Evolutionary conservation across 768 basidiomycete species (phyloP).

Genomic region (Hemileccinum impolitum): DNA sequence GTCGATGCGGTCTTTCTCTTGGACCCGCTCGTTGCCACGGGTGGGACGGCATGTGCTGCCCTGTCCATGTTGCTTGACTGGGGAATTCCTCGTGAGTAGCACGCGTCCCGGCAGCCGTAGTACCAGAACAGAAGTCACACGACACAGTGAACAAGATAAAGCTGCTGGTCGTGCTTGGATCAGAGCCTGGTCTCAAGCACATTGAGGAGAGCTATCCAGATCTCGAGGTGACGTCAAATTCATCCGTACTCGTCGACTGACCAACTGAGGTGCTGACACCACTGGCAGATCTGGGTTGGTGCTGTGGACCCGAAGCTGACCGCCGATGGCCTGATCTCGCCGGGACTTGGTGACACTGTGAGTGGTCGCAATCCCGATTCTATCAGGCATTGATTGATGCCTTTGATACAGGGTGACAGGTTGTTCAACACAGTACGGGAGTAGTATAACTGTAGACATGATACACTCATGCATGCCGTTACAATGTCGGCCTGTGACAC

Average conservation of each 20-base stretch:
- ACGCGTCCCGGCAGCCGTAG: neutral
- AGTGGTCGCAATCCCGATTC: slow-evolving; percentile 25
- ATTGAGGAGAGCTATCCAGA: slow-evolving; percentile 69
- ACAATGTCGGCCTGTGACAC: slow-evolving; percentile 18
- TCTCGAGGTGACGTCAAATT: slow-evolving; percentile 56
- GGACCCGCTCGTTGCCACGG: slow-evolving; percentile 93
- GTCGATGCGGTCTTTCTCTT: slow-evolving; percentile 85
- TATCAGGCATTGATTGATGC: neutral
- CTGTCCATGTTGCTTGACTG: slow-evolving; percentile 82
- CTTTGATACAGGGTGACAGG: slow-evolving; percentile 66
- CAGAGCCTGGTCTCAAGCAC: slow-evolving; percentile 64
- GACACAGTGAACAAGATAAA: slow-evolving; percentile 65
- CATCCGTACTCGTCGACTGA: neutral
- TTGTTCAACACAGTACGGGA: slow-evolving; percentile 69
- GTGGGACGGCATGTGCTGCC: slow-evolving; percentile 88
- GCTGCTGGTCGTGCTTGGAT: slow-evolving; percentile 78
- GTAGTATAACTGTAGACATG: slow-evolving; percentile 15
- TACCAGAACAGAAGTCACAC: neutral
- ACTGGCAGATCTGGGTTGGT: slow-evolving; percentile 92
- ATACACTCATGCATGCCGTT: neutral
- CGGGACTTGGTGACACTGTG: slow-evolving; percentile 89
- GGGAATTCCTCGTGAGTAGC: slow-evolving; percentile 63
- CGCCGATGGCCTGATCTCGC: slow-evolving; percentile 73
- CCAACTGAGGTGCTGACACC: slow-evolving; percentile 1
- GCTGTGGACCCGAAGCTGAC: slow-evolving; percentile 77